Percentiles rank a stretch among this genome's conserved stretches.
Conservation (phyloP, 208 protist genomes). For the Acanthamoeba polyphaga region DNA sequence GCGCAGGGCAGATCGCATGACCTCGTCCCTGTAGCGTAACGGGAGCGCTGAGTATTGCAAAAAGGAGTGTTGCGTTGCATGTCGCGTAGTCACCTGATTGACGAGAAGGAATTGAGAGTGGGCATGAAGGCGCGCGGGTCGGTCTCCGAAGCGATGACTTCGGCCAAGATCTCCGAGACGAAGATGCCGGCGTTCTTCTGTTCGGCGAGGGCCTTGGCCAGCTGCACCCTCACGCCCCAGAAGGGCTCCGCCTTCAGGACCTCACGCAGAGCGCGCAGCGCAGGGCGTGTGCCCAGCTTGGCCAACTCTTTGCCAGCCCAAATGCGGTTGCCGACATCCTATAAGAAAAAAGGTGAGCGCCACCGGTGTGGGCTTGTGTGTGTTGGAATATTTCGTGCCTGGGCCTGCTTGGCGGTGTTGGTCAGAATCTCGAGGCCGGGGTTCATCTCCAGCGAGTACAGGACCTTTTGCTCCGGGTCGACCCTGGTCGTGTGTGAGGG, state of each 20-base stretch:
- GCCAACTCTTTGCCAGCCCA: constrained; percentile 34
- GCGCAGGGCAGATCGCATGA: constrained; percentile 1
- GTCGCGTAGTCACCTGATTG: neutral
- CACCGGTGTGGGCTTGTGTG: neutral
- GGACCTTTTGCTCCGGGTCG: constrained; percentile 27
- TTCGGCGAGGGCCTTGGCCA: constrained; percentile 20
- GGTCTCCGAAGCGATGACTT: neutral
- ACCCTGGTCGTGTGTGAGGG: neutral
- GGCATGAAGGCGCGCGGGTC: constrained; percentile 2
- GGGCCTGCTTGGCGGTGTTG: constrained; percentile 46
- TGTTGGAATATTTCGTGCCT: neutral
- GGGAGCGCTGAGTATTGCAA: neutral
- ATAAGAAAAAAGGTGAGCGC: neutral
- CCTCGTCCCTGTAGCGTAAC: neutral
- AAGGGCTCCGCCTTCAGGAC: neutral
- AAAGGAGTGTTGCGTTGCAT: neutral
- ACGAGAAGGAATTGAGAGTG: neutral
- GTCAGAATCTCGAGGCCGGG: neutral
- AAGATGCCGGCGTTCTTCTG: constrained; percentile 18
- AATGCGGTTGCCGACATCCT: constrained; percentile 15
- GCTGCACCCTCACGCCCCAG: constrained; percentile 22
- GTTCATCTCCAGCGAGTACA: constrained; percentile 27
- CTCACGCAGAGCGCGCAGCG: neutral
- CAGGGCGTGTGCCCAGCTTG: constrained; percentile 29
- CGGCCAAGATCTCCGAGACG: constrained; percentile 14